These are phyloP conservation scores for Saksenaea vasiformis DNA, from an alignment of 371 early-diverging fungal species.

Conservation along the genomic window DNA sequence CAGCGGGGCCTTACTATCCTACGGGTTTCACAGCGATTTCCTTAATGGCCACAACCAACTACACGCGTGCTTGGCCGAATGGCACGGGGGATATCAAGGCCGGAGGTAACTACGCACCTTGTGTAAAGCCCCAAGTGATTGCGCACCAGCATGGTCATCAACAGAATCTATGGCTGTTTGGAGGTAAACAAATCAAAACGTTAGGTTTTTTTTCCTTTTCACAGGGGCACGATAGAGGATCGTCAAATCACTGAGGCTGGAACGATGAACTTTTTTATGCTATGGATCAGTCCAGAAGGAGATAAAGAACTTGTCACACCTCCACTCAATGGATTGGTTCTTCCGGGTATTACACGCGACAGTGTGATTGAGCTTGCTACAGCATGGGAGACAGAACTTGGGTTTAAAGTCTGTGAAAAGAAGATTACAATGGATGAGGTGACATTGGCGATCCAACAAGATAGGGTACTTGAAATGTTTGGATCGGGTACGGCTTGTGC, in stretches of 20 bases:
- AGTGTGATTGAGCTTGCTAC: constrained; percentile 78
- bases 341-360: constrained; percentile 93
- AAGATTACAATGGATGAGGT: constrained; percentile 79
- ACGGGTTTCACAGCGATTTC: constrained; percentile 84
- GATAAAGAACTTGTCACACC: constrained; percentile 87
- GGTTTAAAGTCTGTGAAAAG: constrained; percentile 83
- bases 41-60: constrained; percentile 76
- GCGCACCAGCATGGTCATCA: constrained; percentile 81
- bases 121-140: constrained; percentile 80
- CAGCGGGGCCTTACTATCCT: constrained; percentile 93
- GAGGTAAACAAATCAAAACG: constrained; percentile 17
- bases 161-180: constrained; percentile 93
- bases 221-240: constrained; percentile 32
- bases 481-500: constrained; percentile 95
- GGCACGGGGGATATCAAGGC: constrained; percentile 90
- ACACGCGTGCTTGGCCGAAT: constrained; percentile 93
- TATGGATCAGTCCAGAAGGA: constrained; percentile 75
- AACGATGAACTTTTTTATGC: constrained; percentile 92
- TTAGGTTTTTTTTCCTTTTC: background rate
- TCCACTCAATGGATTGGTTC: constrained; percentile 88
- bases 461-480: constrained; percentile 74
- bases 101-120: constrained; percentile 77
- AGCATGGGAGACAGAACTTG: constrained; percentile 62
- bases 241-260: constrained; percentile 89
- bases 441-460: constrained; percentile 67